Conservation (phyloP, 2,329 filamentous ascomycete genomes). For the Alternaria sp. region DNA sequence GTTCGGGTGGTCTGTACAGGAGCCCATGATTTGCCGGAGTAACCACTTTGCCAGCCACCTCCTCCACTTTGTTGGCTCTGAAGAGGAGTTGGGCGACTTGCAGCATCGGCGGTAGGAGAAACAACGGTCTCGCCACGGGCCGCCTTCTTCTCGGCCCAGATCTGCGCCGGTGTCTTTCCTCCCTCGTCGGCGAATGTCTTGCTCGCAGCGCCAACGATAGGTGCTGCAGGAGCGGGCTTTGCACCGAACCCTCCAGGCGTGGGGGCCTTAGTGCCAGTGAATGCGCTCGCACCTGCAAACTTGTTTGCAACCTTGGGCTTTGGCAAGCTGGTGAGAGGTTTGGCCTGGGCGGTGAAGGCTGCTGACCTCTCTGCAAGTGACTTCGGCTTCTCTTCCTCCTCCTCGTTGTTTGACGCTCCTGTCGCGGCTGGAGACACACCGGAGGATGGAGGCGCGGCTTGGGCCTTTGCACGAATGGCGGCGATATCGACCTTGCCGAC, state of each 20-base stretch:
- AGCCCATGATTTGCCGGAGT: constrained; percentile 89
- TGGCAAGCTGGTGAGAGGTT: constrained; percentile 84
- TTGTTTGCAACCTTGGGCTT: constrained; percentile 96
- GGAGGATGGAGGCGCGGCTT: constrained; percentile 55
- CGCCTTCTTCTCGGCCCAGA: constrained; percentile 98
- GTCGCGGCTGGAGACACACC: constrained; percentile 56
- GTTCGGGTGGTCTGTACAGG: constrained; percentile 79
- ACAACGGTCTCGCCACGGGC: constrained; percentile 70
- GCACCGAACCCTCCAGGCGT: constrained; percentile 74
- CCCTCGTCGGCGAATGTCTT: constrained; percentile 93
- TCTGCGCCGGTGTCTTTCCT: constrained; percentile 94
- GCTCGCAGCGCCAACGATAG: constrained; percentile 81
- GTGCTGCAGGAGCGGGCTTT: constrained; percentile 66
- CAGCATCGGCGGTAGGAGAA: constrained; percentile 46
- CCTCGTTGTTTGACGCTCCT: constrained; percentile 53
- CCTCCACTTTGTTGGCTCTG: constrained; percentile 75
- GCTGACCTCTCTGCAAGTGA: constrained; percentile 79
- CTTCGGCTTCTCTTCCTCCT: constrained; percentile 60
- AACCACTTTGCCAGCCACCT: constrained; percentile 88
- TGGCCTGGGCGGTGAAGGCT: constrained; percentile 74
- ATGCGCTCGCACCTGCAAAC: constrained; percentile 76
- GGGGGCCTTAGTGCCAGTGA: constrained; percentile 89
- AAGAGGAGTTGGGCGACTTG: constrained; percentile 37
- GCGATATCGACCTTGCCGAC: constrained; percentile 97
- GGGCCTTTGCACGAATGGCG: constrained; percentile 85